Conservation (phyloP, 805 yeast genomes). For the Wickerhamomyces xylosicus region DNA sequence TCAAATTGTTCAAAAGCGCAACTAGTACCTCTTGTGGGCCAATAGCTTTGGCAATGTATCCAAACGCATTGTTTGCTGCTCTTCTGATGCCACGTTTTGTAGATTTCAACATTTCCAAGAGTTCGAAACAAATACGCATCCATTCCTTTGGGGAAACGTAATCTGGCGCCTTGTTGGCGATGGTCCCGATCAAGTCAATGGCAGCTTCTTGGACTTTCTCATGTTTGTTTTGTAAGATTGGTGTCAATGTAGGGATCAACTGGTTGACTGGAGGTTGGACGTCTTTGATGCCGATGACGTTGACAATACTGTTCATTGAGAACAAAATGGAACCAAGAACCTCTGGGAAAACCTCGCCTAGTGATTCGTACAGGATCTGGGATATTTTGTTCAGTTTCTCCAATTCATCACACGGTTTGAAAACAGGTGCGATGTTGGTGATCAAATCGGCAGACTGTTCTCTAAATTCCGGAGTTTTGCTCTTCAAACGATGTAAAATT, state of each 20-base stretch:
- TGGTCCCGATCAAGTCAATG: constrained; percentile 67
- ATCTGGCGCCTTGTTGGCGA: constrained; percentile 75
- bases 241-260: constrained; percentile 79
- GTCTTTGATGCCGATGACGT: constrained; percentile 44
- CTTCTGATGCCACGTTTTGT: constrained; percentile 65
- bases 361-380: constrained; percentile 72
- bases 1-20: constrained; percentile 70
- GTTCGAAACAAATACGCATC: constrained; percentile 92
- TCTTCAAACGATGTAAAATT: constrained; percentile 60
- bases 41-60: constrained; percentile 79
- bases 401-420: constrained; percentile 54
- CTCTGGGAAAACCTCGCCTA: constrained; percentile 93
- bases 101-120: constrained; percentile 81
- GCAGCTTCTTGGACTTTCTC: constrained; percentile 84
- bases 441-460: constrained; percentile 80
- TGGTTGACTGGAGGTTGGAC: constrained; percentile 79
- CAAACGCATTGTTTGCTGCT: constrained; percentile 87
- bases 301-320: constrained; percentile 57
- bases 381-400: constrained; percentile 58
- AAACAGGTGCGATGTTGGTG: constrained; percentile 51
- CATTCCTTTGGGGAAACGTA: constrained; percentile 87
- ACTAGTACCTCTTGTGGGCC: constrained; percentile 95
- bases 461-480: constrained; percentile 61
- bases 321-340: constrained; percentile 78
- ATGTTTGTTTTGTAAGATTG: constrained; percentile 81